Percentiles rank a stretch among this genome's conserved stretches.
These are phyloP conservation scores for Senna siamea DNA, from an alignment of 306 rosid genomes.

Conservation along the genomic window DNA sequence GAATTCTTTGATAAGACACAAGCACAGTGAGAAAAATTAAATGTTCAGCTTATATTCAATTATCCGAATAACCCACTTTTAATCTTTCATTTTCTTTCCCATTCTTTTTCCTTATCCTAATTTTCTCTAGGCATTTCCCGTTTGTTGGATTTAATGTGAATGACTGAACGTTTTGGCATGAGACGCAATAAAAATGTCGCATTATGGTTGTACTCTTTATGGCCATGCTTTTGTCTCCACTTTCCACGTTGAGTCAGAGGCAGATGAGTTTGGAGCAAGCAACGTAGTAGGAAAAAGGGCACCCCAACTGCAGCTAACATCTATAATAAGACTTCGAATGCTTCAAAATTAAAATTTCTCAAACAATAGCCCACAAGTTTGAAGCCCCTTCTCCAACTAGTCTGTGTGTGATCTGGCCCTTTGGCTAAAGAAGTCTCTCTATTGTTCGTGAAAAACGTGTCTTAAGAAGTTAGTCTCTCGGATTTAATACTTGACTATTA, in stretches of 20 bases:
- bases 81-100: not conserved
- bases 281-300: conserved; percentile 41
- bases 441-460: not conserved
- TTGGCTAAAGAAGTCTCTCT: not conserved
- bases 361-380: conserved; percentile 1
- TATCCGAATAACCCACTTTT: not conserved
- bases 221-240: conserved; percentile 21
- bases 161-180: conserved; percentile 10
- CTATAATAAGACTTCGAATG: conserved; percentile 17
- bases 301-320: conserved; percentile 37
- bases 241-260: conserved; percentile 32
- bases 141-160: not conserved
- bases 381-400: conserved; percentile 9
- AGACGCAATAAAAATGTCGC: conserved; percentile 18
- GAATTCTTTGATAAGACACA: conserved; percentile 31
- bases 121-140: conserved; percentile 9
- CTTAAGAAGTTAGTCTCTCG: no score
- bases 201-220: not conserved
- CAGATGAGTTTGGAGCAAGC: conserved; percentile 57
- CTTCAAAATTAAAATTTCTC: conserved; percentile 43
- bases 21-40: not conserved
- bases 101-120: not conserved
- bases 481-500: no score
- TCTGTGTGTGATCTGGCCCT: not conserved
- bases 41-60: no score